phyloP scores from a whole-genome alignment of 352 stramenopile species.

The Pythium insidiosum region DNA sequence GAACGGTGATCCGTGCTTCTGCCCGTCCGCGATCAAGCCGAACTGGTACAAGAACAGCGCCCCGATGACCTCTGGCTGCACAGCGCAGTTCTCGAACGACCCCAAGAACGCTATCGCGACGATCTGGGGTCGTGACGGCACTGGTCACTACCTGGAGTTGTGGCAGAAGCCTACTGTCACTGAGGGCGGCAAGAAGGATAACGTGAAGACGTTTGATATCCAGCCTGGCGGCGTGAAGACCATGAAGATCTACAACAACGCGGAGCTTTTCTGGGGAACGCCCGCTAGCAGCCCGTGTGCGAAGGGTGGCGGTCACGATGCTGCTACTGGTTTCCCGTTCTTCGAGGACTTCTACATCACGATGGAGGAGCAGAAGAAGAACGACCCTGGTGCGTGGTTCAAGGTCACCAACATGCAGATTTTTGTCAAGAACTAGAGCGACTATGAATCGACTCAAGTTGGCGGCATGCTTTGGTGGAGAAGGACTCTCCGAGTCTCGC shows the following conservation, averaged over 20 bases:
- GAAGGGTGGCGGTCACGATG: conserved; percentile 38
- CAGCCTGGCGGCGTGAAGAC: conserved; percentile 30
- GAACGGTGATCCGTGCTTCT: conserved; percentile 45
- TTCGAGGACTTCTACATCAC: conserved; percentile 72
- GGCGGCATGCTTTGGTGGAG: no score
- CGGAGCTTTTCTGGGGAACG: conserved; percentile 57
- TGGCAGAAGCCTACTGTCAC: conserved; percentile 64
- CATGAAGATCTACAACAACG: conserved; percentile 77
- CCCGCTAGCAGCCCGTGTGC: conserved; percentile 31
- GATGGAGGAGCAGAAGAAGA: conserved; percentile 72
- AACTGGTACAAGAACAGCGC: conserved; percentile 45
- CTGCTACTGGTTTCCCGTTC: conserved; percentile 62
- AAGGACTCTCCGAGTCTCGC: no score
- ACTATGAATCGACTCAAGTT: no score
- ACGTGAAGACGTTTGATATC: conserved; percentile 56
- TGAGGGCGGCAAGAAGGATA: conserved; percentile 43
- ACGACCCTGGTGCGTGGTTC: conserved; percentile 53
- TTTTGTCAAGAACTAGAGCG: conserved; percentile 46
- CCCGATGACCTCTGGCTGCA: conserved; percentile 59
- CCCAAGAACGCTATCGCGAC: conserved; percentile 55
- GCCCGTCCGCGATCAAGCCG: conserved; percentile 32
- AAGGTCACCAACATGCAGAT: conserved; percentile 72
- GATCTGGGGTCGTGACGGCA: conserved; percentile 50
- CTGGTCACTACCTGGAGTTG: conserved; percentile 58
- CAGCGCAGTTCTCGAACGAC: conserved; percentile 57